Evolutionary conservation across 768 basidiomycete genomes (phyloP).

Genomic region (Paxillus ammoniavirescens): DNA sequence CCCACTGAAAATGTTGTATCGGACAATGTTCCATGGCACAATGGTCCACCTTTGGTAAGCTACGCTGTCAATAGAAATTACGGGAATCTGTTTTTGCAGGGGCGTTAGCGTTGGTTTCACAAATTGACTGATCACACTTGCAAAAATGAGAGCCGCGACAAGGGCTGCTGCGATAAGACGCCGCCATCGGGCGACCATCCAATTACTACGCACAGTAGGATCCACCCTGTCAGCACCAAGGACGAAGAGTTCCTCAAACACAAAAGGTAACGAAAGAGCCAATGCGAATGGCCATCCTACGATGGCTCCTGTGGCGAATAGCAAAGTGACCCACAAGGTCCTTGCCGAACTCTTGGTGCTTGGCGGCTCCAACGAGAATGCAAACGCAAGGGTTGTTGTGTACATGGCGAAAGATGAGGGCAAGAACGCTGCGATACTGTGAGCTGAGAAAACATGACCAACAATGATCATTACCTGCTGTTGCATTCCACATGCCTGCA

Average conservation of each 20-base stretch:
- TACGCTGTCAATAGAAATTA: slow-evolving; percentile 77
- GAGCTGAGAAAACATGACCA: not conserved
- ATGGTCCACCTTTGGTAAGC: slow-evolving; percentile 80
- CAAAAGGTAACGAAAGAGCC: slow-evolving; percentile 83
- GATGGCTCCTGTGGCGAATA: slow-evolving; percentile 79
- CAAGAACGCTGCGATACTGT: slow-evolving; percentile 66
- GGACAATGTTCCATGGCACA: slow-evolving; percentile 91
- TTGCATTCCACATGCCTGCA: slow-evolving; percentile 94
- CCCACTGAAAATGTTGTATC: slow-evolving; percentile 89
- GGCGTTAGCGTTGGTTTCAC: not conserved
- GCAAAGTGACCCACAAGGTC: slow-evolving; percentile 62
- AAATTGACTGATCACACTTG: slow-evolving; percentile 31
- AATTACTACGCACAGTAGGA: slow-evolving; percentile 41
- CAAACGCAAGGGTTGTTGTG: slow-evolving; percentile 73
- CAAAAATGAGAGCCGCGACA: slow-evolving; percentile 60
- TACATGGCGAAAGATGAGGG: slow-evolving; percentile 97
- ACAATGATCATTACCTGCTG: slow-evolving; percentile 53
- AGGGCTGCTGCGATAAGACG: slow-evolving; percentile 54
- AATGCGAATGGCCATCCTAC: slow-evolving; percentile 98
- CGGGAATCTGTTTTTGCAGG: slow-evolving; percentile 65
- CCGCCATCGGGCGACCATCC: slow-evolving; percentile 62
- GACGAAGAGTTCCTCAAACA: slow-evolving; percentile 86
- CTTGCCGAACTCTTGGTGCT: slow-evolving; percentile 51
- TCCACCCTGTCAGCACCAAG: slow-evolving; percentile 65
- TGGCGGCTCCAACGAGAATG: slow-evolving; percentile 62